Conservation (phyloP, 441 rosid genomes). For the Mallotus repandus region DNA sequence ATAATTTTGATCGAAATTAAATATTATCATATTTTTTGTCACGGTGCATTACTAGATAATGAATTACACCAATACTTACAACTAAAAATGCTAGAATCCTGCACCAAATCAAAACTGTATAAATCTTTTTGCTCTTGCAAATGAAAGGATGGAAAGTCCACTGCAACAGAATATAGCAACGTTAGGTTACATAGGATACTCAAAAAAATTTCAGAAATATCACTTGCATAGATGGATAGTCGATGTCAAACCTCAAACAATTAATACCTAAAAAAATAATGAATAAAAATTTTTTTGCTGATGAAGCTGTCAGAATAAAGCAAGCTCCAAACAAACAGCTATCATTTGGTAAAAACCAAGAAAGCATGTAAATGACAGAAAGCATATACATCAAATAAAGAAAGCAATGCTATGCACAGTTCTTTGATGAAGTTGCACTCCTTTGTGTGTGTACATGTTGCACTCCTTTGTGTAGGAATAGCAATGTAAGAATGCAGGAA, state of each 20-base stretch:
- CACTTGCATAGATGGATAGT: not conserved
- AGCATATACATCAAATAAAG: not conserved
- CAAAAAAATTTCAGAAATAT: not conserved
- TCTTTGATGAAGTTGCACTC: not conserved
- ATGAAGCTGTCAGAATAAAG: not conserved
- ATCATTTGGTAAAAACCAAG: not conserved
- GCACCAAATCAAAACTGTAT: constrained; percentile 97
- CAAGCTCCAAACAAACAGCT: constrained; percentile 9
- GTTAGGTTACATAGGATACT: not conserved
- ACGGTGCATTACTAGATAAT: not conserved
- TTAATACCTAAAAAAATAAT: not conserved
- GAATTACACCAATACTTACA: constrained; percentile 50
- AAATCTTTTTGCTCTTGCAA: constrained; percentile 90
- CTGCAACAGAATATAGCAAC: constrained; percentile 43
- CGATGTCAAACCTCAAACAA: not conserved
- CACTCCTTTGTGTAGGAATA: not conserved
- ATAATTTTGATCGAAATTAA: not conserved
- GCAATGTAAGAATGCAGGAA: not conserved
- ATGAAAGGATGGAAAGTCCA: constrained; percentile 99
- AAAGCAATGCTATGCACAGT: not conserved
- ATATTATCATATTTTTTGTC: not conserved
- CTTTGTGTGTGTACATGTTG: too few relatives aligned
- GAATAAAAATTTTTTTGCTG: not conserved
- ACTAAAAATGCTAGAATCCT: constrained; percentile 94
- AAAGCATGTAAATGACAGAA: not conserved